Evolutionary conservation across 2,329 filamentous ascomycete genomes (phyloP).

Genomic region (Metarhizium robertsii): DNA sequence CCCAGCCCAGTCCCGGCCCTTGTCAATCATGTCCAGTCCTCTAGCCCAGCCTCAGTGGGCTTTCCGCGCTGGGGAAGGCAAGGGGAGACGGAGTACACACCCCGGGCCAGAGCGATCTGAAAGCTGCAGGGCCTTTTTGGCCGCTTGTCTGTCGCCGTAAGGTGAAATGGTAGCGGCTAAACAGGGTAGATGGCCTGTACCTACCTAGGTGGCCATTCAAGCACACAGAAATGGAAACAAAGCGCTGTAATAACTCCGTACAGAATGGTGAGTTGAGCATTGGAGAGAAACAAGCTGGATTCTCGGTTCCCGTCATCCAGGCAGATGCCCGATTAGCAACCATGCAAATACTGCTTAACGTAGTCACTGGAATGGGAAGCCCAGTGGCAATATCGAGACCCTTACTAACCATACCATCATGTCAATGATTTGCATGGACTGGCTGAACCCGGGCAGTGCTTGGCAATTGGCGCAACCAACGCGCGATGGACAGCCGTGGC

Average conservation of each 20-base stretch:
- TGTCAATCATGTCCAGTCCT: background rate
- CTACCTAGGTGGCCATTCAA: background rate
- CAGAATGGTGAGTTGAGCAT: background rate
- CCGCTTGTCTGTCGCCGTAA: background rate
- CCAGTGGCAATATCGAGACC: background rate
- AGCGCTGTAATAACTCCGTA: background rate
- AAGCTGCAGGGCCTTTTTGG: background rate
- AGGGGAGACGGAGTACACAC: background rate
- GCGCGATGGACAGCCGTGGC: background rate
- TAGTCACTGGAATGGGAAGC: too few relatives aligned
- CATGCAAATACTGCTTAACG: too few relatives aligned
- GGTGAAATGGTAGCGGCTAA: background rate
- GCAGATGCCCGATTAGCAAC: too few relatives aligned
- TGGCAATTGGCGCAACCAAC: background rate
- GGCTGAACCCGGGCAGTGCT: background rate
- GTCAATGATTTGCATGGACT: background rate
- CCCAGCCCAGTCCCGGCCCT: background rate
- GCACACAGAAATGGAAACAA: background rate
- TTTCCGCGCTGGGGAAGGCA: constrained; percentile 3
- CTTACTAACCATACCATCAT: background rate
- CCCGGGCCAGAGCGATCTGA: background rate
- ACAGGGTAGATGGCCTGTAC: background rate
- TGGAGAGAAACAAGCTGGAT: background rate
- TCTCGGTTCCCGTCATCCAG: background rate
- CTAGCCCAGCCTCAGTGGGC: constrained; percentile 1